Evolutionary conservation across 2,329 filamentous ascomycete genomes (phyloP), one percentile per base, ranked within the genome.

Genomic region (Laburnicola sp.): DNA sequence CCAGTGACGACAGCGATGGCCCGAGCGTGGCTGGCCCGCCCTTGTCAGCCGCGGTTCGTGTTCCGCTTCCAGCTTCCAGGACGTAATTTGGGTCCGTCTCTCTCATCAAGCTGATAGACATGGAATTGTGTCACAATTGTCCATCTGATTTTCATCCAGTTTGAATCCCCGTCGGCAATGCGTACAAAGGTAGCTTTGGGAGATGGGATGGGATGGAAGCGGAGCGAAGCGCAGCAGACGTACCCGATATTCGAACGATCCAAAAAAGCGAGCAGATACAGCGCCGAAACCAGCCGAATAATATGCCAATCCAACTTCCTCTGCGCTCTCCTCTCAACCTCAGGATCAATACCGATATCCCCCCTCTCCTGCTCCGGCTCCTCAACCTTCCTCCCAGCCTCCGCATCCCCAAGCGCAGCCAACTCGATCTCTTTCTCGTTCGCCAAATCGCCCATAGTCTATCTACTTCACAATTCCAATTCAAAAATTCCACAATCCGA

Each of bases 181-280:
- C 16, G 16, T 16, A 16, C 16, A 16, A 16, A 16, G 16, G 16
- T 16, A 16, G 16, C 16, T 16, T 16, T 3, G 22, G 4, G 34
- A 21, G 6, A 72, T 63, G 70, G 66, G n/a, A 73, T 62, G 1
- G 62, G 60, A n/a, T 67, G 62, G 45, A 68, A 69, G 7, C 69
- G 68, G 47, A 72, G 72, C 36, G 66, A 35, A 27, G 72, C 73
- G 54, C 75, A 74, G 0, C 67, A 66, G 6, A 46, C 49, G 23
- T 54, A 69, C 64, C 74, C 75, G 31, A 74, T 73, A 42, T 74
- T 74, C 4, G 63, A 69, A 11, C 72, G 62, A 41, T 74, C 71
- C 10, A 74, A 59, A 36, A 73, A 69, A 5, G 67, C 62, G 39
- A 72, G 62, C 6, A 73, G 53, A 50, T 73, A 72, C 7, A 74